Base-by-base conservation (phyloP, 140 eudicot species). In the Stevia rebaudiana region DNA sequence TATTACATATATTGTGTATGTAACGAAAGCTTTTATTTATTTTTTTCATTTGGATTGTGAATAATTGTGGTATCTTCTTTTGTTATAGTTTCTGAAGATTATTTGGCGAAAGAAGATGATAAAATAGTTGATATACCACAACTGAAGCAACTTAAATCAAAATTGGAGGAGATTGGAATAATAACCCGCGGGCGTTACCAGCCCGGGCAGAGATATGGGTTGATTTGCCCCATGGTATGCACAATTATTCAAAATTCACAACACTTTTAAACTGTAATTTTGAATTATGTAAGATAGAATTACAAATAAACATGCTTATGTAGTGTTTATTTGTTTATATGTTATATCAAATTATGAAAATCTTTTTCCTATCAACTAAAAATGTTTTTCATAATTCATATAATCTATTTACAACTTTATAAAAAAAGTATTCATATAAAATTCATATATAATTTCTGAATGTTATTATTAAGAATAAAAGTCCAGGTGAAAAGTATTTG, bases 191-290 rank as follows among this genome's bases (percentile, higher is more conserved):
- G 50, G 52, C 42, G 58, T 15, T 76, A 59, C 67, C 30, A 13
- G 25, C 82, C 95, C 0, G 95, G 95, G 41, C 82, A 83, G 52
- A 57, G 63, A 47, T 6, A 68, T 69, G 49, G 65, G 53, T 75
- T 87, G 44, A 47, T 71, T 10, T 87, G 95, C 70, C 95, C 95
- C 44, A 70, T 56, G 78, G 95, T 83, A 72, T 31, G 76, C 57
- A 48, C 41, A 64, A 18, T 28, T n/a, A 35, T 39, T 63, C 25
- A 52, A 52, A 37, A 10, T 15, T 19, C 4, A 11, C 36, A 51
- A 23, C n/a, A 3, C 41, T 60, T n/a, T n/a, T 30, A 30, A 3
- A 40, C 33, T 1, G 33, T 28, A 28, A n/a, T n/a, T n/a, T n/a
- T n/a, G 33, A 28, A 4, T 28, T 4, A 1, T 28, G 33, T 2